Evolutionary conservation across 176 grass and related monocot genomes (phyloP).

Genomic region (Pontederia crassipes): DNA sequence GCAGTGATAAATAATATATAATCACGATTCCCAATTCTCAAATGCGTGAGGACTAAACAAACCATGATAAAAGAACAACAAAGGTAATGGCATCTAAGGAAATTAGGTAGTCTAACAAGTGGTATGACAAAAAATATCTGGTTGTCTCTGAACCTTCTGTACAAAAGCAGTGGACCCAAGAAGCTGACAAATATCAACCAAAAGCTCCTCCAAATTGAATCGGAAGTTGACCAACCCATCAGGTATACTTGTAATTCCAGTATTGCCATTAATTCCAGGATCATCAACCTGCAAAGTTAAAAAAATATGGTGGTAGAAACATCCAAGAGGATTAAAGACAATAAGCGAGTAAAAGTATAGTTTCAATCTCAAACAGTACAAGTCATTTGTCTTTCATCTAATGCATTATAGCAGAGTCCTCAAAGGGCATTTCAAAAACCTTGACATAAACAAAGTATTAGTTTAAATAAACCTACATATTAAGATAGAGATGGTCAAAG

Average conservation of each 20-base stretch:
- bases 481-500: too few relatives aligned
- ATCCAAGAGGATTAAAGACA: not conserved
- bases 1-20: not conserved
- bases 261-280: slow-evolving; percentile 23
- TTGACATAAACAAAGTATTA: too few relatives aligned
- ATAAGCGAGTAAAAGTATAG: not conserved
- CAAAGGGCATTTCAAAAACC: too few relatives aligned
- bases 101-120: not conserved
- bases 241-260: slow-evolving; percentile 44
- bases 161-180: slow-evolving; percentile 52
- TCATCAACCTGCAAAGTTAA: slow-evolving; percentile 29
- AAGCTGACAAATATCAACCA: slow-evolving; percentile 89
- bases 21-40: too few relatives aligned
- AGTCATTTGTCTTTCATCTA: too few relatives aligned
- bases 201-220: slow-evolving; percentile 84
- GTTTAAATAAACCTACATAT: too few relatives aligned
- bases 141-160: slow-evolving; percentile 39
- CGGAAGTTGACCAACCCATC: slow-evolving; percentile 71
- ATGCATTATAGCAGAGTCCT: too few relatives aligned
- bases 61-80: not conserved
- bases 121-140: not conserved
- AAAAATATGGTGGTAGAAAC: not conserved
- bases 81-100: not conserved
- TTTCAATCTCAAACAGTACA: too few relatives aligned
- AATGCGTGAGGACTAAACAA: not conserved